Conservation (phyloP, 331 rosid genomes). For the Malus hybrid region DNA sequence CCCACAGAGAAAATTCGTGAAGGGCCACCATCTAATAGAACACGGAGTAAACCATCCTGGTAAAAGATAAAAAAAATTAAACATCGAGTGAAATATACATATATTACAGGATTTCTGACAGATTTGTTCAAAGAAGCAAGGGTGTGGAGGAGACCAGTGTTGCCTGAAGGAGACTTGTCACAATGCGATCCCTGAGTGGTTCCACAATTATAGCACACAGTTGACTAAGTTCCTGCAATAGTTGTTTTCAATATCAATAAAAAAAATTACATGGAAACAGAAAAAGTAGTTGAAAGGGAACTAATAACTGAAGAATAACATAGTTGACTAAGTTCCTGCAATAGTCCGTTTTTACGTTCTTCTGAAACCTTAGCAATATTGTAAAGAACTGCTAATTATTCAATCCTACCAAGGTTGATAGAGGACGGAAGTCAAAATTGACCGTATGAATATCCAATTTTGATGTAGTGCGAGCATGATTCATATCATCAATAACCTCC, state of each 20-base stretch:
- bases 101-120: constrained; percentile 1
- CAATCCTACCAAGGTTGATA: not conserved
- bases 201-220: constrained; percentile 80
- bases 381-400: not conserved
- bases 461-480: not conserved
- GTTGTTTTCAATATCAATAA: constrained; percentile 15
- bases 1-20: constrained; percentile 52
- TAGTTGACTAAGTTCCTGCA: no score
- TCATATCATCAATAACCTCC: not conserved
- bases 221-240: constrained; percentile 63
- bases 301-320: not conserved
- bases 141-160: constrained; percentile 55
- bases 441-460: not conserved
- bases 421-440: not conserved
- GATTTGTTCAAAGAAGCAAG: constrained; percentile 13
- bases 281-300: not conserved
- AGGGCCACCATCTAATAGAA: constrained; percentile 85
- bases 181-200: constrained; percentile 89
- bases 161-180: constrained; percentile 98
- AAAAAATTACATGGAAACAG: not conserved
- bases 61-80: not conserved
- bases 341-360: not conserved
- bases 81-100: constrained; percentile 5
- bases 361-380: not conserved
- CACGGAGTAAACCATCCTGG: constrained; percentile 94